A percentile compares a stretch with the other conserved stretches of the same genome.
These are phyloP conservation scores for Hyaloscypha bicolor DNA, from an alignment of 495 filamentous ascomycete genomes.

Conservation along the genomic window DNA sequence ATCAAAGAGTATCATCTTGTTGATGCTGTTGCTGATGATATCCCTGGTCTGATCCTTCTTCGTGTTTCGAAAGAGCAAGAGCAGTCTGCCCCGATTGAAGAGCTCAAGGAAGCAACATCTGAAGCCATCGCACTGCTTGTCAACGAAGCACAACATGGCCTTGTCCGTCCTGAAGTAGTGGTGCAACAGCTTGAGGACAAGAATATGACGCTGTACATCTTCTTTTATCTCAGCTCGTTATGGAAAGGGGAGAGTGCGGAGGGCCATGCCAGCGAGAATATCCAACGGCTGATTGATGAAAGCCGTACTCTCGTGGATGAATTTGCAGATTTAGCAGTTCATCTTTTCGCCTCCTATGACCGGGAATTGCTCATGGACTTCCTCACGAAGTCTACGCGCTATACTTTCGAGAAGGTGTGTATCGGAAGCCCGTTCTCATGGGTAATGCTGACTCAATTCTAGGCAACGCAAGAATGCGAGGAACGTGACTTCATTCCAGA, in stretches of 20 bases:
- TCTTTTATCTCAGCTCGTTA: slow-evolving; percentile 85
- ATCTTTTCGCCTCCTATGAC: slow-evolving; percentile 83
- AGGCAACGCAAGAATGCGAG: slow-evolving; percentile 80
- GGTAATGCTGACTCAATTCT: slow-evolving; percentile 7
- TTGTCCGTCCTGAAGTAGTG: slow-evolving; percentile 76
- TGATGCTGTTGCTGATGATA: slow-evolving; percentile 83
- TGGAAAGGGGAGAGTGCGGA: slow-evolving; percentile 71
- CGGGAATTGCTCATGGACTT: slow-evolving; percentile 80
- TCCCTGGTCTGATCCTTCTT: slow-evolving; percentile 83
- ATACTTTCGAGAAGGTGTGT: slow-evolving; percentile 70
- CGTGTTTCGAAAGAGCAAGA: slow-evolving; percentile 76
- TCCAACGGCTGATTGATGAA: slow-evolving; percentile 49
- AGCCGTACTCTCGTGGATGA: slow-evolving; percentile 80
- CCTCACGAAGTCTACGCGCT: slow-evolving; percentile 79
- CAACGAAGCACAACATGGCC: slow-evolving; percentile 85
- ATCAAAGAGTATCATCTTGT: slow-evolving; percentile 84
- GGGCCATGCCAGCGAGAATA: slow-evolving; percentile 43
- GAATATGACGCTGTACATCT: slow-evolving; percentile 70
- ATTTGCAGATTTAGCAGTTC: slow-evolving; percentile 82
- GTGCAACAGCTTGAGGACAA: slow-evolving; percentile 69
- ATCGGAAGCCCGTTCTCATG: neutral
- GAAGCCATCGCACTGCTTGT: slow-evolving; percentile 87
- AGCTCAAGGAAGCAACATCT: slow-evolving; percentile 74
- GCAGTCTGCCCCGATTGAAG: slow-evolving; percentile 61
- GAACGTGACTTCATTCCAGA: slow-evolving; percentile 77